Conservation (phyloP, 495 filamentous ascomycete species). For the Cenococcum geophilum region DNA sequence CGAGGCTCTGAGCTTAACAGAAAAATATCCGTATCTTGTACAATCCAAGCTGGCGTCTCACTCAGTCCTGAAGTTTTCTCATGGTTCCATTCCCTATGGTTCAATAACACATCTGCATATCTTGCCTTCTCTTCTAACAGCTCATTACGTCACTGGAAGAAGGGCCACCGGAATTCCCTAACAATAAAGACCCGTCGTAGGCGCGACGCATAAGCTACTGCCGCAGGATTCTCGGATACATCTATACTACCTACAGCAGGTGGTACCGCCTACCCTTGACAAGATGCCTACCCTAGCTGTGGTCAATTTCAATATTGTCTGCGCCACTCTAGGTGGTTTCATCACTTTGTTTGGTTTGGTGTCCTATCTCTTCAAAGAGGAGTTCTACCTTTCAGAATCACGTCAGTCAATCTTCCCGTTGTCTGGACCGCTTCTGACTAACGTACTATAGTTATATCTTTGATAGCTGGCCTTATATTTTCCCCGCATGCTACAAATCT, state of each 20-base stretch:
- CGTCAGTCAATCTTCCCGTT: conserved; percentile 47
- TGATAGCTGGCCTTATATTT: conserved; percentile 71
- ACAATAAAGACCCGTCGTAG: conserved; percentile 13
- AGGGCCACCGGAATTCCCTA: conserved; percentile 13
- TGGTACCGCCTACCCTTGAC: background rate
- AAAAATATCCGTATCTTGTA: background rate
- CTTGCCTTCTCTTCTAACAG: background rate
- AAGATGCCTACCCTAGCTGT: conserved; percentile 71
- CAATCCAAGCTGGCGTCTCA: background rate
- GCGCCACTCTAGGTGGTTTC: conserved; percentile 77
- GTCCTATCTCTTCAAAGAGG: conserved; percentile 83
- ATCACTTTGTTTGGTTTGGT: conserved; percentile 83
- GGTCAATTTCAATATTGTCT: conserved; percentile 85
- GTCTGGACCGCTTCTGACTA: conserved; percentile 1
- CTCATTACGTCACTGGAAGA: background rate
- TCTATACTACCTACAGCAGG: background rate
- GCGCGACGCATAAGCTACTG: background rate
- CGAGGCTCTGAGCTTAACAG: background rate
- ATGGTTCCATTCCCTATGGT: conserved; percentile 13
- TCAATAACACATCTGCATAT: conserved; percentile 23
- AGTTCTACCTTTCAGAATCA: conserved; percentile 86
- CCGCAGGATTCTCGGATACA: background rate
- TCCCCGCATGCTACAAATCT: conserved; percentile 73
- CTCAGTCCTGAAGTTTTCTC: background rate
- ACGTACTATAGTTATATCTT: conserved; percentile 61